Evolutionary conservation across 163 green algal species (phyloP).

Genomic region (Chlamydomonas reinhardtii): DNA sequence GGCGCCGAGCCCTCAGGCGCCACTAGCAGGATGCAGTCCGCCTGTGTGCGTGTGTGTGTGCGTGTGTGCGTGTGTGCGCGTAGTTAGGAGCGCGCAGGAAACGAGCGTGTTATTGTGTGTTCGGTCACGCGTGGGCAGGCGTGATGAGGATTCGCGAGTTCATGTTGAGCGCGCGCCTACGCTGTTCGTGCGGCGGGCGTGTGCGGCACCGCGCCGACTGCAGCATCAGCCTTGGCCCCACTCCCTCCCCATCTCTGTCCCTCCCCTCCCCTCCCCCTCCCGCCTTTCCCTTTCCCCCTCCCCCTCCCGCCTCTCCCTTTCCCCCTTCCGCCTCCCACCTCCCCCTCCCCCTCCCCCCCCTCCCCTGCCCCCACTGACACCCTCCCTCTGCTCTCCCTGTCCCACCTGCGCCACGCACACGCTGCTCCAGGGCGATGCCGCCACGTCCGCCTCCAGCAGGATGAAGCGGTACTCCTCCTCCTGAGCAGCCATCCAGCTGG

Average conservation of each 20-base stretch:
- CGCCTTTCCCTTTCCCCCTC: not conserved
- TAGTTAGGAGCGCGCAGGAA: too few relatives aligned
- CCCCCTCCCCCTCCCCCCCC: not conserved
- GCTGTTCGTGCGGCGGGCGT: too few relatives aligned
- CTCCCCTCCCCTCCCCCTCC: too few relatives aligned
- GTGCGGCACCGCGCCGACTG: too few relatives aligned
- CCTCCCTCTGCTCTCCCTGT: not conserved
- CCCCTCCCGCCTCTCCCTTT: not conserved
- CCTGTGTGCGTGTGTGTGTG: slow-evolving; percentile 11
- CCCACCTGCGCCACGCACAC: slow-evolving; percentile 77
- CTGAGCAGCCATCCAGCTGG: slow-evolving; percentile 81
- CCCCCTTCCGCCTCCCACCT: not conserved
- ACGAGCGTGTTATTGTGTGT: too few relatives aligned
- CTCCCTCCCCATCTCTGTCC: too few relatives aligned
- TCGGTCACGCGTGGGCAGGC: too few relatives aligned
- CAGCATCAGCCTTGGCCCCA: too few relatives aligned
- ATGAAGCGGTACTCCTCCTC: slow-evolving; percentile 90
- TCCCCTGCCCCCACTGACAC: not conserved
- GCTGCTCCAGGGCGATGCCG: slow-evolving; percentile 69
- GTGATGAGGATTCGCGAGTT: too few relatives aligned
- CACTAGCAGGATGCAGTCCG: slow-evolving; percentile 85
- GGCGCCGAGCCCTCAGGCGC: slow-evolving; percentile 66
- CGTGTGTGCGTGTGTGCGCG: not conserved
- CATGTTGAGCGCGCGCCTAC: too few relatives aligned
- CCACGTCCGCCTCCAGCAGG: slow-evolving; percentile 77